Evolutionary conservation across 306 rosid species (phyloP), one percentile per base, ranked within the genome.

Genomic region (Ceratonia siliqua): DNA sequence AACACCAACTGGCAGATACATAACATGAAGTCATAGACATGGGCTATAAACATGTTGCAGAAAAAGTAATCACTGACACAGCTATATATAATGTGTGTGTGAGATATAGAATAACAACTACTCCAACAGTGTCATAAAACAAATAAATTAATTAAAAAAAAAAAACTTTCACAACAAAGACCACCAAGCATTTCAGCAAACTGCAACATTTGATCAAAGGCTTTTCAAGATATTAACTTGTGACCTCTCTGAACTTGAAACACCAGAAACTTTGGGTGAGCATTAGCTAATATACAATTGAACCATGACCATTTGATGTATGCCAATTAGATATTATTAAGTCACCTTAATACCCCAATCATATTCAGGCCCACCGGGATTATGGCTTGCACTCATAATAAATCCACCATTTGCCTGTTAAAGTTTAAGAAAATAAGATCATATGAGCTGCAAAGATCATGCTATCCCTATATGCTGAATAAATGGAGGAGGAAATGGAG

Each of bases 321-420:
- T 53, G 56, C 53, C 74, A 50, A 48, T 22, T 56, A 42, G 20
- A 78, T 70, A 81, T 62, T 25, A 38, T 58, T 48, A 80, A 72
- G 5, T 89, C 79, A 95, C 99, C 97, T 95, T 95, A 77, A 95
- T 95, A 62, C 98, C 99, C 99, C 98, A 95, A 79, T 95, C 99
- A 81, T 90, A 89, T 61, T 95, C 98, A 79, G 98, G 98, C 6
- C 99, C 99, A 28, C 99, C 98, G 13, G 98, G 99, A 84, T 95
- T 92, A 74, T 95, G 99, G 85, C 98, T 95, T 39, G 98, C 98
- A 76, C 99, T 95, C 99, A 92, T 95, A 73, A 95, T 86, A 82
- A 95, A 92, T 82, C 99, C 99, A 73, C 99, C 98, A 78, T 95
- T 90, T 59, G 98, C 99, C 97, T 94, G 73, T 62, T 62, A 45